These are phyloP conservation scores for Xylaria telfairii DNA, from an alignment of 495 filamentous ascomycete species.

Conservation along the genomic window DNA sequence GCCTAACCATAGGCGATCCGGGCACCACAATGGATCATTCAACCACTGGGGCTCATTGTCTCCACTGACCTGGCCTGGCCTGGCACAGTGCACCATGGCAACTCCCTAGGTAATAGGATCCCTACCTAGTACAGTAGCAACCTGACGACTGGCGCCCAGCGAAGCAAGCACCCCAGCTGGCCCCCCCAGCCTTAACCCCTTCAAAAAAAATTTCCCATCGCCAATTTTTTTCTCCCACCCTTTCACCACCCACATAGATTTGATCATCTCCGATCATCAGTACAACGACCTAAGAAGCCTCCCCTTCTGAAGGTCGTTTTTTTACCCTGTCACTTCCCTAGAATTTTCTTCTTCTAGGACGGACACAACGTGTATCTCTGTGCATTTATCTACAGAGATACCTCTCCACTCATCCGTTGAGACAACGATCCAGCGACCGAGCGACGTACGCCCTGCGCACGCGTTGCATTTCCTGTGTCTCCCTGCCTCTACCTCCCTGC, in stretches of 20 bases:
- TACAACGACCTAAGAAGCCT: conserved; percentile 42
- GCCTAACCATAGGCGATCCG: neutral
- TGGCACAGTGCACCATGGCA: neutral
- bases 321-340: conserved; percentile 35
- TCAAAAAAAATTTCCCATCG: conserved; percentile 44
- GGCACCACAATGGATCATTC: neutral
- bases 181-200: conserved; percentile 33
- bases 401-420: conserved; percentile 44
- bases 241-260: conserved; percentile 29
- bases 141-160: conserved; percentile 7
- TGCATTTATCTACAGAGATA: conserved; percentile 45
- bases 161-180: conserved; percentile 27
- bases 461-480: conserved; percentile 30
- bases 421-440: conserved; percentile 25
- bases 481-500: conserved; percentile 9
- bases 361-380: conserved; percentile 38
- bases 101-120: neutral
- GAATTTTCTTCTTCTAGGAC: conserved; percentile 34
- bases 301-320: conserved; percentile 39
- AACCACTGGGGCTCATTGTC: neutral
- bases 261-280: conserved; percentile 43
- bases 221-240: conserved; percentile 43
- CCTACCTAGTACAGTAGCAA: too few relatives aligned
- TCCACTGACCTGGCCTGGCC: too few relatives aligned
- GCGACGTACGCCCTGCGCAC: conserved; percentile 28